phyloP scores from a whole-genome alignment of 116 monocot species.

The Papilionanthe hybrid region DNA sequence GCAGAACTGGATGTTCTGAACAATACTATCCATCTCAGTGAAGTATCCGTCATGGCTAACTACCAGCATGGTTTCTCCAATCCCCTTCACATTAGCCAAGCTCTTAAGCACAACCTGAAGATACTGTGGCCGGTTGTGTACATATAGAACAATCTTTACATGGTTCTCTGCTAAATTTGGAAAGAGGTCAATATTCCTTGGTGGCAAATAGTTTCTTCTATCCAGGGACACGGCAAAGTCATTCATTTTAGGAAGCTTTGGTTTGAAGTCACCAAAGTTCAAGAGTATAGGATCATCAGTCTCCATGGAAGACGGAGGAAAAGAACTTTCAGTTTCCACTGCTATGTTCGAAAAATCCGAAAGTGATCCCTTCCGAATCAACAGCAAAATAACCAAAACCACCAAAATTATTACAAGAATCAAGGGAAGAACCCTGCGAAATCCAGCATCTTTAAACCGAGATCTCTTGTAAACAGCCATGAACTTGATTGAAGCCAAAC shows the following conservation, averaged over 20 bases:
- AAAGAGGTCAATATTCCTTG: conserved; percentile 66
- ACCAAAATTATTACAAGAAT: conserved; percentile 17
- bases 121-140: conserved; percentile 93
- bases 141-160: conserved; percentile 78
- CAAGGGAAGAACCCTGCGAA: conserved; percentile 29
- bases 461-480: conserved; percentile 41
- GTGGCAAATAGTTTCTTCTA: conserved; percentile 50
- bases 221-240: conserved; percentile 51
- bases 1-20: conserved; percentile 70
- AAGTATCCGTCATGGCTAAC: conserved; percentile 98
- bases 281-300: background rate
- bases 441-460: conserved; percentile 24
- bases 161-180: conserved; percentile 56
- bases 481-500: background rate
- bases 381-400: conserved; percentile 18
- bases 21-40: conserved; percentile 78
- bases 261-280: conserved; percentile 31
- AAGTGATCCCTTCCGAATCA: conserved; percentile 15
- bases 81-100: conserved; percentile 73
- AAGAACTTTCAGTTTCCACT: background rate
- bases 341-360: background rate
- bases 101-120: conserved; percentile 66
- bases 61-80: conserved; percentile 77
- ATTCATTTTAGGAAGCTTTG: conserved; percentile 49
- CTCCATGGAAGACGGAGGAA: background rate